Evolutionary conservation across 2,329 filamentous ascomycete genomes (phyloP).

Genomic region (Colletotrichum plurivorum): DNA sequence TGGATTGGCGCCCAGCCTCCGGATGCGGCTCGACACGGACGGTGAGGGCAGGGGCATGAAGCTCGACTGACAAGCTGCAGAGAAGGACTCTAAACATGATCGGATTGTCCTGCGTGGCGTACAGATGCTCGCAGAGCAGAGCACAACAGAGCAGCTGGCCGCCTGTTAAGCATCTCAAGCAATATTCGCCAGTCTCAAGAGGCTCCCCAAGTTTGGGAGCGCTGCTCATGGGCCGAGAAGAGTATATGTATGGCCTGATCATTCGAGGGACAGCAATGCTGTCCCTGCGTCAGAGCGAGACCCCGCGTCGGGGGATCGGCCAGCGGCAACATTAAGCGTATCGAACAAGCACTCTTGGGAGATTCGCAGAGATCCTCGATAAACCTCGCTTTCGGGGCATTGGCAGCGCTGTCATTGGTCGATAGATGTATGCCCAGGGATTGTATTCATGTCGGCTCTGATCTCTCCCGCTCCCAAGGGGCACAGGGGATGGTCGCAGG

Average conservation of each 20-base stretch:
- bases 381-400: conserved; percentile 10
- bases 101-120: background rate
- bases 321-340: conserved; percentile 11
- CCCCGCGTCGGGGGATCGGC: conserved; percentile 17
- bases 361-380: conserved; percentile 18
- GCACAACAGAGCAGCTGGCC: too few species aligned
- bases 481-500: background rate
- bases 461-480: conserved; percentile 12
- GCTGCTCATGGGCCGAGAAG: conserved; percentile 5
- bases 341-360: conserved; percentile 18
- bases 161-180: too few species aligned
- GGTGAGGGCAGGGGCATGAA: conserved; percentile 1
- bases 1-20: background rate
- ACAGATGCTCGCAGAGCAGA: too few species aligned
- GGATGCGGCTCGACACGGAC: background rate
- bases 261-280: conserved; percentile 14
- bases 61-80: background rate
- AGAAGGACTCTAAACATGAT: conserved; percentile 25
- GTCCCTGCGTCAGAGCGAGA: conserved; percentile 13
- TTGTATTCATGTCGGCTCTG: conserved; percentile 21
- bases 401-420: conserved; percentile 8
- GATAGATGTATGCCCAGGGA: background rate
- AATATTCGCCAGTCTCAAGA: background rate
- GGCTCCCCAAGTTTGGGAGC: background rate
- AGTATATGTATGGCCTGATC: conserved; percentile 13